These are phyloP conservation scores for Oryza meyeriana DNA, from an alignment of 176 grass and related monocot species.

Conservation along the genomic window DNA sequence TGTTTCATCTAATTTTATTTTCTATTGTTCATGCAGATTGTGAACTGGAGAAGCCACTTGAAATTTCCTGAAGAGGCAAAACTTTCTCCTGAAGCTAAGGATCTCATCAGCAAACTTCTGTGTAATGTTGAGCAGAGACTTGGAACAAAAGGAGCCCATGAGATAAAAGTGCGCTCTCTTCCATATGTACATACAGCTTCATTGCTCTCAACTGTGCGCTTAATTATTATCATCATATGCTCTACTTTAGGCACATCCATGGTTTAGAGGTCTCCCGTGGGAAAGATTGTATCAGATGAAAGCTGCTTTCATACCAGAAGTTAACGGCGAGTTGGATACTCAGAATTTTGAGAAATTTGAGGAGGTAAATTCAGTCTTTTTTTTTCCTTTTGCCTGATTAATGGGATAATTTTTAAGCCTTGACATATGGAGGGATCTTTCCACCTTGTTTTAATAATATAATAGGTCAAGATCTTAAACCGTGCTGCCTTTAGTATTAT, in stretches of 20 bases:
- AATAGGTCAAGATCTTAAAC: too few relatives aligned
- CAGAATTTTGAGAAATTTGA: slow-evolving; percentile 97
- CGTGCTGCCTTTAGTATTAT: background rate
- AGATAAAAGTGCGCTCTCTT: slow-evolving; percentile 70
- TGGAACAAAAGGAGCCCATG: slow-evolving; percentile 90
- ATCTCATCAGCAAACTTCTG: slow-evolving; percentile 88
- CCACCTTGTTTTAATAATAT: too few relatives aligned
- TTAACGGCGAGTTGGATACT: slow-evolving; percentile 78
- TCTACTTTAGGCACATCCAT: slow-evolving; percentile 66
- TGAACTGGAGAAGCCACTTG: slow-evolving; percentile 95
- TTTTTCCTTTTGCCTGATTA: slow-evolving; percentile 4
- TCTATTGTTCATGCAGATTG: slow-evolving; percentile 58
- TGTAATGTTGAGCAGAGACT: slow-evolving; percentile 94
- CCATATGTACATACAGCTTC: background rate
- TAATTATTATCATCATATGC: slow-evolving; percentile 27
- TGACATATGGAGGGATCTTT: background rate
- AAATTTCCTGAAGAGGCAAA: slow-evolving; percentile 98
- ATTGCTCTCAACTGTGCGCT: background rate
- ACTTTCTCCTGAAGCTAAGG: slow-evolving; percentile 86
- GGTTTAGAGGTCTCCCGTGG: slow-evolving; percentile 86
- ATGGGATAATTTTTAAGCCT: background rate
- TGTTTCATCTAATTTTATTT: slow-evolving; percentile 20
- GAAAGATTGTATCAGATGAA: slow-evolving; percentile 89
- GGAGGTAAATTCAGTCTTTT: slow-evolving; percentile 45
- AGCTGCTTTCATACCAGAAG: slow-evolving; percentile 97